These are phyloP conservation scores for Panus rudis DNA, from an alignment of 768 basidiomycete genomes.

Conservation along the genomic window DNA sequence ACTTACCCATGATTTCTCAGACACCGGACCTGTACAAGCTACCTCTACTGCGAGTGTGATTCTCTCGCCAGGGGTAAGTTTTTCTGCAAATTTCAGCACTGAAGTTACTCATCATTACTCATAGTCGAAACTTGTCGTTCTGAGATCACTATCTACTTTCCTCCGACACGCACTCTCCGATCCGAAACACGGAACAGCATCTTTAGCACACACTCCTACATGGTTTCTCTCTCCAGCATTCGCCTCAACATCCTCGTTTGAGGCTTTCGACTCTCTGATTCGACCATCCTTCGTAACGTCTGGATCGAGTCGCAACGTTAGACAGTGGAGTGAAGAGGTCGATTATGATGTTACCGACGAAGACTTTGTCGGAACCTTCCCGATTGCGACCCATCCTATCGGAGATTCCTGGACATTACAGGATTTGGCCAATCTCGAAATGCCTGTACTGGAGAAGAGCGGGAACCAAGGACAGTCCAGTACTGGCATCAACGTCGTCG, in stretches of 20 bases:
- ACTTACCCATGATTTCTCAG: slow-evolving; percentile 10
- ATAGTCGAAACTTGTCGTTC: slow-evolving; percentile 68
- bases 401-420: slow-evolving; percentile 16
- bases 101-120: too few relatives aligned
- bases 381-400: slow-evolving; percentile 8
- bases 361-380: slow-evolving; percentile 22
- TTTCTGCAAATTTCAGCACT: too few relatives aligned
- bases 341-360: slow-evolving; percentile 31
- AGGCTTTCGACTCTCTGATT: slow-evolving; percentile 45
- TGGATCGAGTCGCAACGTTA: slow-evolving; percentile 20
- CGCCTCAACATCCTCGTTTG: slow-evolving; percentile 40
- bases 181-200: slow-evolving; percentile 5
- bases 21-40: slow-evolving; percentile 30
- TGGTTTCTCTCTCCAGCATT: slow-evolving; percentile 69
- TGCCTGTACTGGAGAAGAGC: background rate
- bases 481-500: slow-evolving; percentile 1
- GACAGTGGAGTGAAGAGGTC: too few relatives aligned
- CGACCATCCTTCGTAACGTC: slow-evolving; percentile 15
- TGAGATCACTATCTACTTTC: slow-evolving; percentile 67
- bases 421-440: slow-evolving; percentile 14
- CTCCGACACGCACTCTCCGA: slow-evolving; percentile 39
- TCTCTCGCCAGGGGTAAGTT: slow-evolving; percentile 54
- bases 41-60: slow-evolving; percentile 61
- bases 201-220: slow-evolving; percentile 30
- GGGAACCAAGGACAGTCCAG: slow-evolving; percentile 5